Base-by-base conservation (phyloP, 2,329 filamentous ascomycete genomes). In the Dactylellina leptospora region DNA sequence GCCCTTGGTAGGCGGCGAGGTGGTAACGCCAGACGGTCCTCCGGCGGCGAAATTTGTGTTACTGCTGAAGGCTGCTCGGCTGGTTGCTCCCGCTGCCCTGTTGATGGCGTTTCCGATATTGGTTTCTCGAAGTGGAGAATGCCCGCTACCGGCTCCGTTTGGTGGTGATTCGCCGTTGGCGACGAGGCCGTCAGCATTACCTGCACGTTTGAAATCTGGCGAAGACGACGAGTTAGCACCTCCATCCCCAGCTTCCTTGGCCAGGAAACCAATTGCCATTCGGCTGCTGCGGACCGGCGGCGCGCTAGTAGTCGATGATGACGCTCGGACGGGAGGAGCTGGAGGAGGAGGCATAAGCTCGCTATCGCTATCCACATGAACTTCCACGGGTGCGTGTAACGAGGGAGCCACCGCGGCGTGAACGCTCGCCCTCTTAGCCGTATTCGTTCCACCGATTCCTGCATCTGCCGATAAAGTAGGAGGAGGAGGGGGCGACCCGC, bases 221-320 rank as follows among this genome's bases (percentile, higher is more conserved):
- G 59, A 60, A 30, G 68, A 72, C 28, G 68, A 63, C 68, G 68
- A 72, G 68, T 72, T 72, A 72, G 68, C 58, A 56, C 68, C 68
- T 63, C 68, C 68, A 54, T 72, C 68, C 64, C 59, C 68, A 60
- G 53, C 66, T 59, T 72, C 66, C 54, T 73, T 73, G 28, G 69
- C 64, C 23, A 73, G 50, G 56, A 73, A 73, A 66, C 69, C 69
- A 62, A 73, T 73, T 33, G 69, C 62, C 69, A 73, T 73, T 54
- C 69, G 62, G 62, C 69, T 73, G 59, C 62, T 66, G 69, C 69
- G 69, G 61, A 73, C 62, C 62, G 69, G 69, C 54, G 69, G 69
- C 69, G 69, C 69, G 48, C 59, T 50, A 68, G 69, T 66, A 55
- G 61, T 48, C 51, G 47, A 66, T 54, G 69, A 64, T 22, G 55